Percentiles rank a stretch among this genome's conserved stretches.
These are phyloP conservation scores for Irpex sp. DNA, from an alignment of 1,284 basidiomycete species.

Conservation along the genomic window DNA sequence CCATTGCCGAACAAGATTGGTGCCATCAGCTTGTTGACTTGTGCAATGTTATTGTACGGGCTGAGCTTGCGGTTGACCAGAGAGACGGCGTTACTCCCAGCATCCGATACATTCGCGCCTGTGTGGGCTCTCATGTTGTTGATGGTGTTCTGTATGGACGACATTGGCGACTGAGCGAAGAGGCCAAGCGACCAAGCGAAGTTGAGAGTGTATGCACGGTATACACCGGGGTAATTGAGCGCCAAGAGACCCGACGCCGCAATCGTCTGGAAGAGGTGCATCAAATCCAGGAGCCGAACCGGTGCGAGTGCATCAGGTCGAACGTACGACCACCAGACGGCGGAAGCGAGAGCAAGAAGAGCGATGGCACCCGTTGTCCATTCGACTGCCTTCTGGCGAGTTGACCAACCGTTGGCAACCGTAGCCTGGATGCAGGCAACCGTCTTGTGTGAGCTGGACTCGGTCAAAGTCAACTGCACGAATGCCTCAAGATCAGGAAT, in stretches of 20 bases:
- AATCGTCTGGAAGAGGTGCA: conserved; percentile 82
- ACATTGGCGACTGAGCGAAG: conserved; percentile 54
- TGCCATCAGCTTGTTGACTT: conserved; percentile 15
- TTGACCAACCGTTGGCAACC: conserved; percentile 87
- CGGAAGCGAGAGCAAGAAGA: conserved; percentile 64
- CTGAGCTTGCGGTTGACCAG: conserved; percentile 78
- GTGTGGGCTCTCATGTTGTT: conserved; percentile 79
- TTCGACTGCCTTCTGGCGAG: conserved; percentile 69
- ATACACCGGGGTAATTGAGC: conserved; percentile 86
- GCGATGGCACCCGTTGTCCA: conserved; percentile 77
- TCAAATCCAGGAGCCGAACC: conserved; percentile 74
- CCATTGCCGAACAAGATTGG: conserved; percentile 6
- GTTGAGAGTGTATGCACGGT: conserved; percentile 78
- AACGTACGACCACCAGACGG: conserved; percentile 61
- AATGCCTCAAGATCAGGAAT: conserved; percentile 93
- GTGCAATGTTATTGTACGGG: conserved; percentile 58
- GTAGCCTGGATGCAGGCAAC: conserved; percentile 92
- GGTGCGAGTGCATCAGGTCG: conserved; percentile 40
- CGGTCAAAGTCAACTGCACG: conserved; percentile 75
- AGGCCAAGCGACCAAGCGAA: conserved; percentile 89
- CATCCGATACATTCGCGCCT: conserved; percentile 69
- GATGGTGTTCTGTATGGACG: conserved; percentile 75
- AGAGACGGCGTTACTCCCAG: conserved; percentile 55
- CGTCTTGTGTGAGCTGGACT: conserved; percentile 63
- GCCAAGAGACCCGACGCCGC: conserved; percentile 64